Percentiles rank a stretch among this genome's conserved stretches.
Evolutionary conservation across 441 rosid genomes (phyloP).

Genomic region (Gossypium lobatum): DNA sequence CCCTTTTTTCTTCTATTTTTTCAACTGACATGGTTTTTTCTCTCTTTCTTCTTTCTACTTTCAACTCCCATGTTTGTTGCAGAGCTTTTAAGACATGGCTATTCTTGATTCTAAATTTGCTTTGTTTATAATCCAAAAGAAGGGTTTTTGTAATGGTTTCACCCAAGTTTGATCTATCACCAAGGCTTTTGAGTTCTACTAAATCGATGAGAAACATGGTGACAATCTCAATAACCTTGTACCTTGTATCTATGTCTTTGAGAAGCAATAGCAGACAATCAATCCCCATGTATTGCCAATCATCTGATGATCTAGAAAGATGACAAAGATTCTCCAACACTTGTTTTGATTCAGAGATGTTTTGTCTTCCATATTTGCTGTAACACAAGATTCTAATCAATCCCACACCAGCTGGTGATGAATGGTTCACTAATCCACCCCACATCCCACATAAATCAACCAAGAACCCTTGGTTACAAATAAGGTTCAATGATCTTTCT

Average conservation of each 20-base stretch:
- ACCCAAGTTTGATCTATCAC: constrained; percentile 35
- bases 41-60: constrained; percentile 51
- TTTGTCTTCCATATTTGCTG: constrained; percentile 45
- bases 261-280: constrained; percentile 65
- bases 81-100: constrained; percentile 37
- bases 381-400: constrained; percentile 50
- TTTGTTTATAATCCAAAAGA: constrained; percentile 46
- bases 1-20: constrained; percentile 36
- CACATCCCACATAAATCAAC: constrained; percentile 48
- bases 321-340: constrained; percentile 46
- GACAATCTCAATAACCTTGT: constrained; percentile 41
- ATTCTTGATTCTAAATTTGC: constrained; percentile 37
- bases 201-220: constrained; percentile 50
- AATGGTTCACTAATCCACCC: constrained; percentile 52
- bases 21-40: constrained; percentile 43
- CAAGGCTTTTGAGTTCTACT: constrained; percentile 45
- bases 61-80: constrained; percentile 51
- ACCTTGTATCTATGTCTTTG: constrained; percentile 54
- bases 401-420: constrained; percentile 57
- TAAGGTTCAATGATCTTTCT: constrained; percentile 33
- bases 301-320: constrained; percentile 60
- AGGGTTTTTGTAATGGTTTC: constrained; percentile 45
- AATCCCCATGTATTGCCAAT: constrained; percentile 66
- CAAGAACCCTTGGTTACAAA: constrained; percentile 51
- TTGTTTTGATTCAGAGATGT: constrained; percentile 27